phyloP scores from a whole-genome alignment of 768 basidiomycete species.

The Suillus subalutaceus region DNA sequence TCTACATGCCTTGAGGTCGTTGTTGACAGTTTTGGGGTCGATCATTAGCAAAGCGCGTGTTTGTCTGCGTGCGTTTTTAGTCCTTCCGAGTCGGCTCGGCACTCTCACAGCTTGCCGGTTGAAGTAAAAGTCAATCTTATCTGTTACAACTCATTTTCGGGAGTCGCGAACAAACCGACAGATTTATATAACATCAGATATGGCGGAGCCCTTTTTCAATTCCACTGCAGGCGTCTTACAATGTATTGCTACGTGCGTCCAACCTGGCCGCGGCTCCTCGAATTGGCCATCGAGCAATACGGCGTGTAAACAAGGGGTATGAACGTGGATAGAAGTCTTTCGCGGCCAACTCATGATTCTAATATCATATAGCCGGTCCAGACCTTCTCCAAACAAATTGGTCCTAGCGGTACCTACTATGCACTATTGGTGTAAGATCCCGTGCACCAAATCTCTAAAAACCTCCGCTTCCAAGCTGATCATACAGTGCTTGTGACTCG shows the following conservation, averaged over 20 bases:
- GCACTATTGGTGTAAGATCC: background rate
- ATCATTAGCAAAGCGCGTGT: conserved; percentile 14
- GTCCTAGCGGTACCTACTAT: background rate
- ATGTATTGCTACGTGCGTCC: background rate
- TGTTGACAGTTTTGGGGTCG: conserved; percentile 38
- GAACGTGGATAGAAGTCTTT: conserved; percentile 8
- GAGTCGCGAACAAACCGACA: background rate
- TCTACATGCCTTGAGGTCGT: conserved; percentile 20
- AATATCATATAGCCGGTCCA: background rate
- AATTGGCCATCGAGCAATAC: background rate
- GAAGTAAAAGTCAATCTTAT: conserved; percentile 1
- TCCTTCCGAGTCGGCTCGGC: background rate
- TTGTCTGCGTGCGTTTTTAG: conserved; percentile 4
- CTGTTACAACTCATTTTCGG: background rate
- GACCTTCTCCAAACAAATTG: conserved; percentile 1
- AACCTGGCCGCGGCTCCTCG: background rate
- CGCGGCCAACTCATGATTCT: background rate
- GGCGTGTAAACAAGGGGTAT: conserved; percentile 7
- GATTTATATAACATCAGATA: background rate
- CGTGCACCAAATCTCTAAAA: conserved; percentile 4
- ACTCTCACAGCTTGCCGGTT: background rate
- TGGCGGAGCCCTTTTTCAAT: background rate
- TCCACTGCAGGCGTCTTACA: background rate
- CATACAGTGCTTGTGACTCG: background rate
- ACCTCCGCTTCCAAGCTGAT: background rate